phyloP scores from a whole-genome alignment of 106 monocot genomes.

The Apostasia ramifera region DNA sequence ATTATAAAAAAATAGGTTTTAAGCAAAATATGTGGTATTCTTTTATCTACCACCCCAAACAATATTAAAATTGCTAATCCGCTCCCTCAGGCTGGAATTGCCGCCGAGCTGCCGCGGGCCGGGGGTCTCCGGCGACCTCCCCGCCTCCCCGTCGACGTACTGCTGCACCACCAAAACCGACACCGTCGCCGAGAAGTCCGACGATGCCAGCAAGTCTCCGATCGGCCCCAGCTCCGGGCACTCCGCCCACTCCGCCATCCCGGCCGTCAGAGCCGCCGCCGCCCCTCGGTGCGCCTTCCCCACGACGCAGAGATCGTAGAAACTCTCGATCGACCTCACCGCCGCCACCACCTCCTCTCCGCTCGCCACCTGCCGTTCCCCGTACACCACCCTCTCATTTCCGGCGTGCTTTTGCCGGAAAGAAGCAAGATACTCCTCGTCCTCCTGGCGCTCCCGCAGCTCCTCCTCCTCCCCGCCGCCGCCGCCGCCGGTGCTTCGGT shows the following conservation, averaged over 20 bases:
- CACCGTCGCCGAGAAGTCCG: slow-evolving; percentile 10
- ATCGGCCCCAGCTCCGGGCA: slow-evolving; percentile 31
- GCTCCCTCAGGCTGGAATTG: background rate
- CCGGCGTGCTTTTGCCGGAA: background rate
- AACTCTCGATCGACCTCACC: background rate
- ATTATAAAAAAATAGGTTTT: no score
- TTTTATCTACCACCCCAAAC: background rate
- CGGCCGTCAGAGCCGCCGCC: slow-evolving; percentile 6
- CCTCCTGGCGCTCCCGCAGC: background rate
- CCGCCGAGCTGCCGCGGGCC: no score
- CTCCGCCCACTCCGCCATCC: slow-evolving; percentile 13
- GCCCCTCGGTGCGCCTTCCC: slow-evolving; percentile 3
- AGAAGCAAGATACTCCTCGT: background rate
- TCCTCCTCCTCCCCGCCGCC: background rate
- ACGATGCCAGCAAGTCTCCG: slow-evolving; percentile 17
- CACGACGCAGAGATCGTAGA: background rate
- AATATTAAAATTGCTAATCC: background rate
- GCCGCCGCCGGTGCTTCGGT: background rate
- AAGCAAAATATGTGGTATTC: no score
- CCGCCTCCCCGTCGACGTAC: background rate
- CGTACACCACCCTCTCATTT: background rate
- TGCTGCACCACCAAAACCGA: slow-evolving; percentile 28
- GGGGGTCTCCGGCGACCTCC: background rate
- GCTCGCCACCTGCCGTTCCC: background rate
- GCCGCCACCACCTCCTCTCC: slow-evolving; percentile 2